Evolutionary conservation across 129 eudicot species (phyloP).

Genomic region (Smallanthus sonchifolius): DNA sequence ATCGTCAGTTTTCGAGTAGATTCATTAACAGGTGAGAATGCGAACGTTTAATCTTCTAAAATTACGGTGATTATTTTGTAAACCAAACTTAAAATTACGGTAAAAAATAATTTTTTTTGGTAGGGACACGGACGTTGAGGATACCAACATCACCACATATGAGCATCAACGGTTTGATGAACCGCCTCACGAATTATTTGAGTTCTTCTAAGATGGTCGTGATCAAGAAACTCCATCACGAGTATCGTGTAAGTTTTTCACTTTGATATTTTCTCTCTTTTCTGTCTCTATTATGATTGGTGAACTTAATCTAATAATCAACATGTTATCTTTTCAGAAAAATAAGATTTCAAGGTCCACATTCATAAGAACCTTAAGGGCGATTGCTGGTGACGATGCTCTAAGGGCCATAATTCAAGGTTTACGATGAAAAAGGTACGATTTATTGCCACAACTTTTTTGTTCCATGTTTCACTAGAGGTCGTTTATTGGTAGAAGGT

Average conservation of each 20-base stretch:
- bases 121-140: slow-evolving; percentile 2
- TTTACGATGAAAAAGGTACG: background rate
- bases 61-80: too few species aligned
- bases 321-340: background rate
- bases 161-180: slow-evolving; percentile 21
- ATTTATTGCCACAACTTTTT: background rate
- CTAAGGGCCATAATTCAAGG: slow-evolving; percentile 18
- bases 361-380: slow-evolving; percentile 21
- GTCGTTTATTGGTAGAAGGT: background rate
- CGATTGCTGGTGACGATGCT: slow-evolving; percentile 25
- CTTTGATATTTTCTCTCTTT: background rate
- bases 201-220: slow-evolving; percentile 25
- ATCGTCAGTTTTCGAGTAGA: slow-evolving; percentile 20
- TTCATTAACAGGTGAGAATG: slow-evolving; percentile 10
- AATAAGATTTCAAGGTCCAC: slow-evolving; percentile 9
- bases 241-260: slow-evolving; percentile 19
- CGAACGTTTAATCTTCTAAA: background rate
- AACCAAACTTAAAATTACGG: too few species aligned
- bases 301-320: background rate
- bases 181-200: slow-evolving; percentile 20
- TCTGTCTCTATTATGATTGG: background rate
- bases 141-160: slow-evolving; percentile 23
- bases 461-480: background rate
- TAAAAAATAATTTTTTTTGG: background rate
- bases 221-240: slow-evolving; percentile 25